These are phyloP conservation scores for Malus orientalis DNA, from an alignment of 306 rosid genomes.

Conservation along the genomic window DNA sequence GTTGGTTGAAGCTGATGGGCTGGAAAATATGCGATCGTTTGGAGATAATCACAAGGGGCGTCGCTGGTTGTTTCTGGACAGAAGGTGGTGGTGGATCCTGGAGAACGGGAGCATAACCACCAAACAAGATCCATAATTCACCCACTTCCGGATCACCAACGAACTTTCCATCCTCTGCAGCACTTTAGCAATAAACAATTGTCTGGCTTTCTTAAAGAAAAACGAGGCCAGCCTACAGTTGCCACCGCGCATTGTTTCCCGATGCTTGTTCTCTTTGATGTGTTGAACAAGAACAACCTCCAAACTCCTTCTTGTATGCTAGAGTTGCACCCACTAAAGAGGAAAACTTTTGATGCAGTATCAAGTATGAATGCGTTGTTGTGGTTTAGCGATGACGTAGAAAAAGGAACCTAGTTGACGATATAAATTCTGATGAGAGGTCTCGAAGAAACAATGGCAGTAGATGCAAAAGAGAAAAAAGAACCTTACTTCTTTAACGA, in stretches of 20 bases:
- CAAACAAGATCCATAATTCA: conserved; percentile 96
- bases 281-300: conserved; percentile 68
- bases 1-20: conserved; percentile 27
- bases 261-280: conserved; percentile 74
- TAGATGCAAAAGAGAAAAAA: background rate
- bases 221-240: conserved; percentile 61
- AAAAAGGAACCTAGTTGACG: conserved; percentile 59
- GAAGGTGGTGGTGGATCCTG: conserved; percentile 48
- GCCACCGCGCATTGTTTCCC: conserved; percentile 75
- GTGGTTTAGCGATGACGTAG: conserved; percentile 82
- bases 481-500: conserved; percentile 70
- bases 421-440: background rate
- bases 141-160: conserved; percentile 95
- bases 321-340: conserved; percentile 89
- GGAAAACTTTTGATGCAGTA: conserved; percentile 81
- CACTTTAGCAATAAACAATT: conserved; percentile 17
- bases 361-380: conserved; percentile 86
- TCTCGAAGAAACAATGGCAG: background rate
- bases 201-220: conserved; percentile 8
- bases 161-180: conserved; percentile 93
- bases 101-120: conserved; percentile 95
- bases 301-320: conserved; percentile 91
- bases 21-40: conserved; percentile 17
- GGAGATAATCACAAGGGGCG: conserved; percentile 41
- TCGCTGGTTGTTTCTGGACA: conserved; percentile 31